Conservation (phyloP, 257 asterid genomes). For the Penstemon davidsonii region DNA sequence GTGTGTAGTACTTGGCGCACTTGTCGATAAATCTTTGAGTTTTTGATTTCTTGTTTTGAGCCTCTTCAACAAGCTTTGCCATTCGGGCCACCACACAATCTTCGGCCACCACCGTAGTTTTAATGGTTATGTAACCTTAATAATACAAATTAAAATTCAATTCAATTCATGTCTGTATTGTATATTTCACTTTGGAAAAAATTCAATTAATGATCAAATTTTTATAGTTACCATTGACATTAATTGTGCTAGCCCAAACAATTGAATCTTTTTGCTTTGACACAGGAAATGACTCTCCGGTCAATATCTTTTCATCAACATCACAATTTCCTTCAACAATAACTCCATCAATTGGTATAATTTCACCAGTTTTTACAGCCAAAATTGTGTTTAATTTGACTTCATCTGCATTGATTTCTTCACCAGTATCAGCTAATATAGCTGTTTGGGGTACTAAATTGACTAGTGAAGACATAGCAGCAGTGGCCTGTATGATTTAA, state of each 20-base stretch:
- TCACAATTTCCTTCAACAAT: slow-evolving; percentile 80
- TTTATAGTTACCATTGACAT: slow-evolving; percentile 57
- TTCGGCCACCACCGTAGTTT: slow-evolving; percentile 63
- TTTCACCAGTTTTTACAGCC: slow-evolving; percentile 80
- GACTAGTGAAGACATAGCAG: slow-evolving; percentile 70
- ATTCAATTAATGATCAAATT: no score
- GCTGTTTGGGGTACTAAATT: slow-evolving; percentile 81
- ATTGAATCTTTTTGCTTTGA: slow-evolving; percentile 61
- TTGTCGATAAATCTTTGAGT: slow-evolving; percentile 75
- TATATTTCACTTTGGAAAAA: no score
- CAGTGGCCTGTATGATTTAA: slow-evolving; percentile 38
- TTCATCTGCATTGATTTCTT: slow-evolving; percentile 64
- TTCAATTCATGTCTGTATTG: no score
- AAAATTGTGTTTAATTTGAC: slow-evolving; percentile 61
- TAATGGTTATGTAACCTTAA: slow-evolving; percentile 64
- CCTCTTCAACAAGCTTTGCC: slow-evolving; percentile 88
- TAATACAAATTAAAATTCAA: neutral
- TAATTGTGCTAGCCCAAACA: slow-evolving; percentile 89
- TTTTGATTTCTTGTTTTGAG: slow-evolving; percentile 73
- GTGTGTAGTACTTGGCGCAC: slow-evolving; percentile 86
- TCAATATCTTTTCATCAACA: slow-evolving; percentile 73
- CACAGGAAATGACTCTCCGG: slow-evolving; percentile 92
- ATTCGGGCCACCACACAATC: slow-evolving; percentile 85
- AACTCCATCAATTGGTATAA: slow-evolving; percentile 77
- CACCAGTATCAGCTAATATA: slow-evolving; percentile 69